Percentiles rank a stretch among this genome's conserved stretches.
Conservation (phyloP, 169 alveolate species). For the Plasmodium coatneyi region DNA sequence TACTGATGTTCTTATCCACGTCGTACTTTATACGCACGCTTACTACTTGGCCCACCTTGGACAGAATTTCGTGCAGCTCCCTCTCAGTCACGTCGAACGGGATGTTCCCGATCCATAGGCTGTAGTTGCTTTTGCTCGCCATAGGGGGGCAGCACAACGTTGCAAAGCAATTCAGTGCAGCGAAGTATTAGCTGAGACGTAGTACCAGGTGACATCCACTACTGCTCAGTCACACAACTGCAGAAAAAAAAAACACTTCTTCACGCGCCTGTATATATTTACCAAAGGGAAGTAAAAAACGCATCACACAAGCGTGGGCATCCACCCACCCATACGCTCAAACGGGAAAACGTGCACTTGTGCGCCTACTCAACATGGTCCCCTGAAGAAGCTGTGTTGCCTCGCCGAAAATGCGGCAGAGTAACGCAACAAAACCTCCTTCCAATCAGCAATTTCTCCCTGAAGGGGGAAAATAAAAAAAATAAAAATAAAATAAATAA, state of each 20-base stretch:
- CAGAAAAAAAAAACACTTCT: neutral
- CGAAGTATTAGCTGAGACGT: neutral
- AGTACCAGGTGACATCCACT: neutral
- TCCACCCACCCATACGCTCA: neutral
- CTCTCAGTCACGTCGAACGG: conserved; percentile 82
- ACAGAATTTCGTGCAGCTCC: conserved; percentile 78
- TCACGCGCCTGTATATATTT: neutral
- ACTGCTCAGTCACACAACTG: neutral
- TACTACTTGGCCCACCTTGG: conserved; percentile 76
- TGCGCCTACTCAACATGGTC: neutral
- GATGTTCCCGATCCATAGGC: conserved; percentile 77
- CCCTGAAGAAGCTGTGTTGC: neutral
- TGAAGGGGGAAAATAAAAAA: neutral
- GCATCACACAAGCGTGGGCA: neutral
- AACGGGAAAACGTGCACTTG: neutral
- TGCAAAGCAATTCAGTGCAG: neutral
- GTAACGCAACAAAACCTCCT: neutral
- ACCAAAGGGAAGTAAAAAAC: neutral
- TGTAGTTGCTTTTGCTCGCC: conserved; percentile 41
- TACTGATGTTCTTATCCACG: conserved; percentile 78
- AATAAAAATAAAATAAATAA: neutral
- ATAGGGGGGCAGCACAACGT: neutral
- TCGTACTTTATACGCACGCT: conserved; percentile 80
- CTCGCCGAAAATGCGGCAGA: neutral
- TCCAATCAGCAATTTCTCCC: neutral